A percentile compares a stretch with the other conserved stretches of the same genome.
These are phyloP conservation scores for Chalciporus sphaerocephalus DNA, from an alignment of 768 basidiomycete genomes.

Conservation along the genomic window DNA sequence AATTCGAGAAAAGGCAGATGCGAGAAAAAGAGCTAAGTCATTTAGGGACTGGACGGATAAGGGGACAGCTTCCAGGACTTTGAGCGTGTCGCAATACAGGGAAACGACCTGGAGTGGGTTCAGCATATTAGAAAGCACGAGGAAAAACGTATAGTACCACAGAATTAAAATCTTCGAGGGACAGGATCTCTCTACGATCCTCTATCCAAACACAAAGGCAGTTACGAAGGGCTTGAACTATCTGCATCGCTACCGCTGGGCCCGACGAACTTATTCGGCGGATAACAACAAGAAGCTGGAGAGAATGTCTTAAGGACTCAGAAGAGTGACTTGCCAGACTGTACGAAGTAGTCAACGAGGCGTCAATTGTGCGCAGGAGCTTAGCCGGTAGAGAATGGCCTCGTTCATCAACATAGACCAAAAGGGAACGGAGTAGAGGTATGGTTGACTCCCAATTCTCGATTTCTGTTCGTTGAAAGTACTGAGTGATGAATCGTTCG, in stretches of 20 bases:
- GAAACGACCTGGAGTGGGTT: conserved; percentile 23
- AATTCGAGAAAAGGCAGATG: conserved; percentile 47
- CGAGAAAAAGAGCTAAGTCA: conserved; percentile 42
- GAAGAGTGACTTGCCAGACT: conserved; percentile 18
- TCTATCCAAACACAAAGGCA: conserved; percentile 50
- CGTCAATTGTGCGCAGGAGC: conserved; percentile 30
- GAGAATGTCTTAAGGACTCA: conserved; percentile 25
- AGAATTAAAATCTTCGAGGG: conserved; percentile 42
- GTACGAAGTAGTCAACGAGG: conserved; percentile 35
- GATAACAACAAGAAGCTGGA: conserved; percentile 37
- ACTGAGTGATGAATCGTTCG: conserved; percentile 11
- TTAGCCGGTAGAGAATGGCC: conserved; percentile 10
- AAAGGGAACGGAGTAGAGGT: conserved; percentile 16
- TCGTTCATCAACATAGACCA: conserved; percentile 7
- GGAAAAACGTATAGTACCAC: conserved; percentile 36
- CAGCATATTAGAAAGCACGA: not conserved
- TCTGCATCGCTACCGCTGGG: conserved; percentile 27
- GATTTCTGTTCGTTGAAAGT: conserved; percentile 12
- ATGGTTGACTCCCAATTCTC: conserved; percentile 22
- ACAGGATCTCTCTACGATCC: conserved; percentile 40
- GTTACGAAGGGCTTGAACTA: conserved; percentile 36
- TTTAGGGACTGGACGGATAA: conserved; percentile 40
- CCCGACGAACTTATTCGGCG: conserved; percentile 31
- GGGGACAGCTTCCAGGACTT: conserved; percentile 35
- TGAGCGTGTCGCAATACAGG: conserved; percentile 45